Evolutionary conservation across 2,329 filamentous ascomycete species (phyloP).

Genomic region (Colletotrichum agaves): DNA sequence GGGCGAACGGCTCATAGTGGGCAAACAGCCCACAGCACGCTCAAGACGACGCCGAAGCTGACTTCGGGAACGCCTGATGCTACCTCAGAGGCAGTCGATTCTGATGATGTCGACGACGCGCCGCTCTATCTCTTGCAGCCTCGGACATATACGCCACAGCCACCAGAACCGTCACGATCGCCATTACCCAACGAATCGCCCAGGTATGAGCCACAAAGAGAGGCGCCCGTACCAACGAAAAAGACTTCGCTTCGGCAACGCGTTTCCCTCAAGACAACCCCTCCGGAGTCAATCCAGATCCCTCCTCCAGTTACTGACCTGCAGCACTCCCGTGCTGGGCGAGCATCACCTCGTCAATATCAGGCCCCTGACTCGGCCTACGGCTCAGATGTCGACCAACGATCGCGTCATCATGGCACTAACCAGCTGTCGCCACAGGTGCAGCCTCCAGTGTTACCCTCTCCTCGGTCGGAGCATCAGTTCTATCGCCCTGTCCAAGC

Average conservation of each 20-base stretch:
- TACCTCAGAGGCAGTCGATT: slow-evolving; percentile 3
- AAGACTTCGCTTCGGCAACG: slow-evolving; percentile 62
- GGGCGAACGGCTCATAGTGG: slow-evolving; percentile 1
- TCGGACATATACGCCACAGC: slow-evolving; percentile 66
- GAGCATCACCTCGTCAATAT: slow-evolving; percentile 21
- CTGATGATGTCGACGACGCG: slow-evolving; percentile 46
- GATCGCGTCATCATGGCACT: slow-evolving; percentile 39
- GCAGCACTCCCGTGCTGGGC: slow-evolving; percentile 43
- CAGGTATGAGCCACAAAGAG: slow-evolving; percentile 28
- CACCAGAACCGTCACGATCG: slow-evolving; percentile 59
- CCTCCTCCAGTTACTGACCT: slow-evolving; percentile 54
- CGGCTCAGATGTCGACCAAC: slow-evolving; percentile 57
- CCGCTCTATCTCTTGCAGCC: slow-evolving; percentile 66
- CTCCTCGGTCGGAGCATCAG: slow-evolving; percentile 64
- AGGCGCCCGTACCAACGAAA: slow-evolving; percentile 45
- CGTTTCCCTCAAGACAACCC: slow-evolving; percentile 62
- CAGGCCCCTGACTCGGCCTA: slow-evolving; percentile 58
- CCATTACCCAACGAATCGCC: slow-evolving; percentile 51
- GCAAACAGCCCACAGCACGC: slow-evolving; percentile 4
- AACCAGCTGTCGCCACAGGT: slow-evolving; percentile 51
- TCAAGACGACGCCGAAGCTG: slow-evolving; percentile 24
- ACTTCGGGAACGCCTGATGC: slow-evolving; percentile 31
- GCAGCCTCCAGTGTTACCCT: slow-evolving; percentile 55
- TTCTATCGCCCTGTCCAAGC: slow-evolving; percentile 71
- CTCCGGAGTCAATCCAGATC: slow-evolving; percentile 65